These are phyloP conservation scores for Schoenoplectus tabernaemontani DNA, from an alignment of 202 grass and related monocot genomes.

Conservation along the genomic window DNA sequence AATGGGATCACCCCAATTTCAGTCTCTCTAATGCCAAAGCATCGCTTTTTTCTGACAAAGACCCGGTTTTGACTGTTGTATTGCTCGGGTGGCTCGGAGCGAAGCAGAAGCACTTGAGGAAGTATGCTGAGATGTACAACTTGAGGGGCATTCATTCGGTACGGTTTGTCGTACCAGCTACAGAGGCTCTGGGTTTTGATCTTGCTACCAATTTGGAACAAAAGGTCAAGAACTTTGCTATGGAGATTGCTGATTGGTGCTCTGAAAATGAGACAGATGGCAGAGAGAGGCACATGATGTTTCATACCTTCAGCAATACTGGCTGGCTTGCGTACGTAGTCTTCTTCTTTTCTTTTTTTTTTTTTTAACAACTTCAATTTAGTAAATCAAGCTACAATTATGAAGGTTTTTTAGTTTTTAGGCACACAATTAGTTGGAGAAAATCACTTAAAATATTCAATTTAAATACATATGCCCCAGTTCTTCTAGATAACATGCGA, in stretches of 20 bases:
- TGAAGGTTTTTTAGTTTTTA: background rate
- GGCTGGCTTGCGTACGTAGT: constrained; percentile 74
- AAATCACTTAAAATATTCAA: no score
- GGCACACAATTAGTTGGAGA: no score
- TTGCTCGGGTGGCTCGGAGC: constrained; percentile 94
- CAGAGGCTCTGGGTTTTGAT: constrained; percentile 61
- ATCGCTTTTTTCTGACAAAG: constrained; percentile 17
- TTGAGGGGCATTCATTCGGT: constrained; percentile 59
- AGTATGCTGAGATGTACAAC: constrained; percentile 76
- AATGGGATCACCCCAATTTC: constrained; percentile 44
- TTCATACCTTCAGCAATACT: constrained; percentile 99
- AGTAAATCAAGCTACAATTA: background rate
- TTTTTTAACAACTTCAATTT: background rate
- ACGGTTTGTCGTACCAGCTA: constrained; percentile 63
- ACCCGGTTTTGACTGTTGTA: constrained; percentile 52
- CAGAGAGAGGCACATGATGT: constrained; percentile 45
- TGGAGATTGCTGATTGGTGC: constrained; percentile 72
- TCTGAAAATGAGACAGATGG: constrained; percentile 45
- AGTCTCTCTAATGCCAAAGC: constrained; percentile 8
- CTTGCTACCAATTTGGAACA: constrained; percentile 56
- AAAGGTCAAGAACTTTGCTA: constrained; percentile 51
- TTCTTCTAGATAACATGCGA: background rate
- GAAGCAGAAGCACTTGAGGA: constrained; percentile 68
- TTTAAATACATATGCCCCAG: background rate
- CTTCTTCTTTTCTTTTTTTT: no score